Base-by-base conservation (phyloP, 1,284 basidiomycete genomes). In the Phaffia rhodozyma region DNA sequence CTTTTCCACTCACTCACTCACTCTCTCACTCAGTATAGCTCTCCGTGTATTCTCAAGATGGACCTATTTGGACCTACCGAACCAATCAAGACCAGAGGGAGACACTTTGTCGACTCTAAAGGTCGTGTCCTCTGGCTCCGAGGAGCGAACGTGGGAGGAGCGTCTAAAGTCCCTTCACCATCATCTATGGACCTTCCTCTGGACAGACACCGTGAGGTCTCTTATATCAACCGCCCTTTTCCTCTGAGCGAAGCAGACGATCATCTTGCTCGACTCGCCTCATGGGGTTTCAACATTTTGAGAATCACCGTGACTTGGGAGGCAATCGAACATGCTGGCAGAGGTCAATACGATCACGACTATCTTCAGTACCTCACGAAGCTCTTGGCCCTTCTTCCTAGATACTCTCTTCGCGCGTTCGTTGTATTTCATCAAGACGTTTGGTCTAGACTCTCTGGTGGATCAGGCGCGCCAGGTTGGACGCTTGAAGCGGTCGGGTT, bases 241-340 rank as follows among this genome's bases (percentile, higher is more conserved):
- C 85, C 89, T 18, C 75, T 93, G 0, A 82, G 85, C 60, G 86
- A 92, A 67, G 91, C 91, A 0, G 85, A 82, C 25, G 83, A 88
- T 67, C 89, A 93, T 72, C 85, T 92, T 72, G 79, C 85, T 1
- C 78, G 90, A 62, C 77, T 93, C 32, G 78, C 86, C 58, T 78
- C 86, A 73, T 93, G 91, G 91, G 90, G 90, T 1, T 75, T 92
- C 69, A 87, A 87, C 0, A 89, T 91, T 71, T 89, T 91, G 68
- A 80, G 89, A 63, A 86, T 97, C 69, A 84, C 91, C 23, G 83
- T 97, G 3, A 96, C 93, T 1, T 98, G 94, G 96, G 94, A 98
- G 72, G 89, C 92, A 0, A 79, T 98, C 27, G 91, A 97, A 71
- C 96, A 97, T 71, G 82, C 79, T 61, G 93, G 88, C 69, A 90